A percentile compares a stretch with the other conserved stretches of the same genome.
Evolutionary conservation across 805 yeast species (phyloP).

Genomic region (Wickerhamomyces bisporus): DNA sequence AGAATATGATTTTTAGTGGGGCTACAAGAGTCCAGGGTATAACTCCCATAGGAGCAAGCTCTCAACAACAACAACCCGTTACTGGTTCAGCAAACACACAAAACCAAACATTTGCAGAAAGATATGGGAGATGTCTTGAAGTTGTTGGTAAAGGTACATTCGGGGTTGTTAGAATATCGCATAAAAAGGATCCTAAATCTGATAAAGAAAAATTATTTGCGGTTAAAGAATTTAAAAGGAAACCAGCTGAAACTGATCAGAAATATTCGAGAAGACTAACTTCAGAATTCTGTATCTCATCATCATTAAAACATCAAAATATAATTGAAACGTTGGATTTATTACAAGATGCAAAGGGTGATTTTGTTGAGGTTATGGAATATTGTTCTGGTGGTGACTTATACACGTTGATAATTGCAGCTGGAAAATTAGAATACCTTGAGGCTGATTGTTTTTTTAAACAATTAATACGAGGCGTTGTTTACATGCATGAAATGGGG

Average conservation of each 20-base stretch:
- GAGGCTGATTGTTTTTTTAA: conserved; percentile 92
- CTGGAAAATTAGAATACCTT: conserved; percentile 71
- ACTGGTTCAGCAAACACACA: conserved; percentile 2
- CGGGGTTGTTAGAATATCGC: conserved; percentile 89
- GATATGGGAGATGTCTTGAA: conserved; percentile 93
- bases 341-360: conserved; percentile 76
- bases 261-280: conserved; percentile 71
- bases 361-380: conserved; percentile 82
- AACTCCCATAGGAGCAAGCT: neutral
- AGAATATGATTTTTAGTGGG: conserved; percentile 31
- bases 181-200: conserved; percentile 43
- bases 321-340: conserved; percentile 74
- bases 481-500: conserved; percentile 87
- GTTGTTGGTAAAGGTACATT: conserved; percentile 91
- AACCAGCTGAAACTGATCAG: conserved; percentile 55
- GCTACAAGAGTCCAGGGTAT: conserved; percentile 25
- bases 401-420: conserved; percentile 65
- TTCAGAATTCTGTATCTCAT: conserved; percentile 77
- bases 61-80: neutral
- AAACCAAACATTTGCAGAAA: conserved; percentile 65
- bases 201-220: conserved; percentile 59
- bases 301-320: conserved; percentile 71
- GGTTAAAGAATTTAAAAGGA: conserved; percentile 77
- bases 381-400: conserved; percentile 80
- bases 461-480: conserved; percentile 77